Base-by-base conservation (phyloP, 352 stramenopile species). In the Phytophthora tubulina region DNA sequence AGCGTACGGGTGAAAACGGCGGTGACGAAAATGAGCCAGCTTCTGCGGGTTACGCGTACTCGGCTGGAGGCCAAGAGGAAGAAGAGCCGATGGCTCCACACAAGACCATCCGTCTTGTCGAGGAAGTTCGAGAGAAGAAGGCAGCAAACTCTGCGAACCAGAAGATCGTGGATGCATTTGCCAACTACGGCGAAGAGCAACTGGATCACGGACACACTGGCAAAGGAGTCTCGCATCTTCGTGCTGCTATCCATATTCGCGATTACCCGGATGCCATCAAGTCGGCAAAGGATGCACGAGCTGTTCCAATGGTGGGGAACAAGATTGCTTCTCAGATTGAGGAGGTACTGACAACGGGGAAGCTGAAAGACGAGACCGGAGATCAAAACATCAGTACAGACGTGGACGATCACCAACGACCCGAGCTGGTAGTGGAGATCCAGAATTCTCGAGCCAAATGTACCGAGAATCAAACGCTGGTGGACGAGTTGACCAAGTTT, bases 131-230 rank as follows among this genome's bases (percentile, higher is more conserved):
- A 11, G 72, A 82, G 21, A 50, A 75, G 38, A 86, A 83, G 14
- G 85, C 83, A 1, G 52, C 38, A 4, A 81, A 84, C 14, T 13
- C 70, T 3, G 79, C 76, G 1, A 95, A 95, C 69, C 87, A 95
- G 44, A 90, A 91, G 67, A 82, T 95, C 15, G 85, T 93, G 33
- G 81, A 95, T 60, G 87, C 81, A 6, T 93, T 95, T 55, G 65
- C 81, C 1, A 76, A 81, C 15, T 95, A 93, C 39, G 87, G 83
- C 13, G 79, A 86, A 57, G 49, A 79, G 3, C 85, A 95, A 48
- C 67, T 92, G 0, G 68, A 86, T 33, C 75, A 58, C 5, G 87
- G 87, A 1, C 87, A 95, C 70, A 93, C 87, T 6, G 87, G 87
- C 61, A 93, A 95, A 59, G 87, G 85, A 9, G 79, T 90, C 11